Conservation (phyloP, 2,329 filamentous ascomycete genomes). For the Calonectria hongkongensis region DNA sequence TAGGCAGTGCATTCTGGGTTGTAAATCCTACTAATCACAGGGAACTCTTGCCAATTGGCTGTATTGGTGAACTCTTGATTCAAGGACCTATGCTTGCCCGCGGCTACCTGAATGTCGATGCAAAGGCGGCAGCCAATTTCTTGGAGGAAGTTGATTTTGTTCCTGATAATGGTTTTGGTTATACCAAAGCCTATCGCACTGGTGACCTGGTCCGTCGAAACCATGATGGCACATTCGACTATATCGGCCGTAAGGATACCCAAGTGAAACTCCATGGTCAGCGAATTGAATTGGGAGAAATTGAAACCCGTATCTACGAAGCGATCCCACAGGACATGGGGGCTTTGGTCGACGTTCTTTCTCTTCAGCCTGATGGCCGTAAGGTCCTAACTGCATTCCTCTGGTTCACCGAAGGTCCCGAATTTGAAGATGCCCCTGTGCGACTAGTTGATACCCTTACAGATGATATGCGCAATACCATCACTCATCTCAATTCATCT, state of each 20-base stretch:
- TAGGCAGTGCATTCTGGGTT: slow-evolving; percentile 32
- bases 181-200: slow-evolving; percentile 40
- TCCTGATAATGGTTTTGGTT: slow-evolving; percentile 43
- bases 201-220: slow-evolving; percentile 53
- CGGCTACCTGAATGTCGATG: slow-evolving; percentile 46
- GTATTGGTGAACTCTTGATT: slow-evolving; percentile 53
- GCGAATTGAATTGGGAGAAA: slow-evolving; percentile 55
- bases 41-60: slow-evolving; percentile 50
- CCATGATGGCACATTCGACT: slow-evolving; percentile 53
- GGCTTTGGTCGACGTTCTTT: slow-evolving; percentile 43
- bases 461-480: slow-evolving; percentile 25
- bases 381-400: slow-evolving; percentile 38
- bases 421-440: slow-evolving; percentile 23
- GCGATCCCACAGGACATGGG: slow-evolving; percentile 45
- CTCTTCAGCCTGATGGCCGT: slow-evolving; percentile 17
- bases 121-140: slow-evolving; percentile 44
- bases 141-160: slow-evolving; percentile 31
- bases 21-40: slow-evolving; percentile 24
- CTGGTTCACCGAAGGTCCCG: slow-evolving; percentile 20
- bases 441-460: background rate
- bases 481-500: slow-evolving; percentile 20
- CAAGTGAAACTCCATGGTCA: slow-evolving; percentile 59
- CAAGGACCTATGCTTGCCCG: slow-evolving; percentile 52
- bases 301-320: slow-evolving; percentile 50
- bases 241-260: slow-evolving; percentile 54